Conservation (phyloP, 345 rosid genomes). For the Eucalyptus melliodora region DNA sequence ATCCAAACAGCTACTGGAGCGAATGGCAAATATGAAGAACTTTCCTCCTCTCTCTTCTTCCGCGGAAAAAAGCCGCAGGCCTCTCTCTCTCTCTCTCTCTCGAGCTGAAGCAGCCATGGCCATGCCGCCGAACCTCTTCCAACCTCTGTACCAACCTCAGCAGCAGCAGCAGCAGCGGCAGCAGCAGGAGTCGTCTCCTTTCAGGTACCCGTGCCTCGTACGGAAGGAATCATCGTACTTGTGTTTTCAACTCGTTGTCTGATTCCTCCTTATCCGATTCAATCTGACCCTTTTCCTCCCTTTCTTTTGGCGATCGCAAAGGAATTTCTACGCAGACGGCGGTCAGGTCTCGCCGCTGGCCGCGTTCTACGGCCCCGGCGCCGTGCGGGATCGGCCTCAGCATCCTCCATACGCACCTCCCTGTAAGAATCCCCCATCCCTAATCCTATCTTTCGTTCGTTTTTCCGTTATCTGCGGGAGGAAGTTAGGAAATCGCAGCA, state of each 20-base stretch:
- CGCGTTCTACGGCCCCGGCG: conserved; percentile 14
- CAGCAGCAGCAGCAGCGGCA: conserved; percentile 5
- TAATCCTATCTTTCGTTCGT: background rate
- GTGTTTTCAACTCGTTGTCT: background rate
- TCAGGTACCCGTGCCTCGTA: conserved; percentile 19
- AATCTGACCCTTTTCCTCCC: background rate
- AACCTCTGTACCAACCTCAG: conserved; percentile 21
- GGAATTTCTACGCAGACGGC: conserved; percentile 32
- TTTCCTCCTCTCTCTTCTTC: background rate
- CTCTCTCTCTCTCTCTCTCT: background rate
- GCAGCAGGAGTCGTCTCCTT: conserved; percentile 12
- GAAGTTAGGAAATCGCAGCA: background rate
- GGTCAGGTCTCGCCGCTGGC: conserved; percentile 39
- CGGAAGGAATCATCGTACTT: background rate
- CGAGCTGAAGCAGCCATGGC: conserved; percentile 23
- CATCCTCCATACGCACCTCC: conserved; percentile 87
- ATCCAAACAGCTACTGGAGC: background rate
- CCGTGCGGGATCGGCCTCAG: conserved; percentile 50
- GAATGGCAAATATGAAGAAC: background rate
- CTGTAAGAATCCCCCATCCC: conserved; percentile 20
- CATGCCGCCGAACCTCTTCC: conserved; percentile 42
- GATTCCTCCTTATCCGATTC: background rate
- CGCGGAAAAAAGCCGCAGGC: background rate
- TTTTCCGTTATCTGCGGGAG: background rate
- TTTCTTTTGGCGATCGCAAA: background rate